Evolutionary conservation across 768 basidiomycete species (phyloP).

Genomic region (Tephrocybe sp.): DNA sequence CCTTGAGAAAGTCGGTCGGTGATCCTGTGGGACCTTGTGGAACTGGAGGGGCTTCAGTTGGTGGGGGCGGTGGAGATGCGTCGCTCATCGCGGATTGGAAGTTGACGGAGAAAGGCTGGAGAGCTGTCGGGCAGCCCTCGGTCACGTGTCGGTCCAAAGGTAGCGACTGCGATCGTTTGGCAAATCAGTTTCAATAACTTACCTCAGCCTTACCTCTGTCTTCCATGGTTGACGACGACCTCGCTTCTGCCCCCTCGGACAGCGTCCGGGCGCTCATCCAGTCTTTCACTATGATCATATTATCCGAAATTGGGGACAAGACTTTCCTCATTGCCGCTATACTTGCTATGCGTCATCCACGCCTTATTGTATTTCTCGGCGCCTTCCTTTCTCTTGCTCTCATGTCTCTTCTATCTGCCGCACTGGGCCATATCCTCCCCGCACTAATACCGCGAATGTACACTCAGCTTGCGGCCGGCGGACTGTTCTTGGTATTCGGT

Average conservation of each 20-base stretch:
- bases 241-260: constrained; percentile 20
- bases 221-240: no score
- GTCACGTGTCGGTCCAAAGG: no score
- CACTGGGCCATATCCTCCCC: constrained; percentile 89
- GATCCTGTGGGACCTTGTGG: constrained; percentile 63
- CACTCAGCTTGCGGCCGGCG: constrained; percentile 73
- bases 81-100: constrained; percentile 12
- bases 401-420: constrained; percentile 94
- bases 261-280: constrained; percentile 63
- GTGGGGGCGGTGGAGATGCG: constrained; percentile 28
- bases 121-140: no score
- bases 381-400: constrained; percentile 85
- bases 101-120: no score
- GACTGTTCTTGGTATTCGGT: constrained; percentile 91
- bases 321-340: constrained; percentile 87
- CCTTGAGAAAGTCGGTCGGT: constrained; percentile 91
- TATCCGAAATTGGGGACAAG: constrained; percentile 96
- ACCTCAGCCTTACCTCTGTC: no score
- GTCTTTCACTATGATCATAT: constrained; percentile 88
- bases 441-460: constrained; percentile 73
- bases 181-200: no score
- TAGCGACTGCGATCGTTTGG: no score
- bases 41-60: constrained; percentile 49
- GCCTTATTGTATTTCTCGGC: constrained; percentile 82
- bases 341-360: constrained; percentile 90